A percentile compares a stretch with the other conserved stretches of the same genome.
phyloP scores from a whole-genome alignment of 148 eudicot genomes.

The Linanthus parryae region DNA sequence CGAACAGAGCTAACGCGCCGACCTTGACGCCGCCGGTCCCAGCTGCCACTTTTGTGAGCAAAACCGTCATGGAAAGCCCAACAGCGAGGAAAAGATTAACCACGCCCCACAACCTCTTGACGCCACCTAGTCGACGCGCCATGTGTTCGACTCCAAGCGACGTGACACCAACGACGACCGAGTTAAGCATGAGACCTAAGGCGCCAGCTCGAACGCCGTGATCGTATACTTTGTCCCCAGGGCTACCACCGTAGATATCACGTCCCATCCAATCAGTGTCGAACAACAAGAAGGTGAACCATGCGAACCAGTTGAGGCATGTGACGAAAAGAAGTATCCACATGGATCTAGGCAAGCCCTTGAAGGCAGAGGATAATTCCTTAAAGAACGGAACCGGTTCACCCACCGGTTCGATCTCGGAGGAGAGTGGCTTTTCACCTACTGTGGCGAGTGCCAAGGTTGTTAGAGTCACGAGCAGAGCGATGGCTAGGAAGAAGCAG shows the following conservation, averaged over 20 bases:
- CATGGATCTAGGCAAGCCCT: constrained; percentile 43
- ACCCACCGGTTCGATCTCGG: constrained; percentile 21
- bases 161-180: constrained; percentile 47
- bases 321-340: constrained; percentile 46
- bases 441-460: no score
- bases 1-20: constrained; percentile 52
- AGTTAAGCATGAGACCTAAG: constrained; percentile 67
- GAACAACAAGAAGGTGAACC: constrained; percentile 53
- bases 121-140: constrained; percentile 39
- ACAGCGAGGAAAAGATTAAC: constrained; percentile 57
- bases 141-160: constrained; percentile 47
- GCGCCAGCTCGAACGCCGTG: constrained; percentile 68
- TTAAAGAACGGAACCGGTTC: no score
- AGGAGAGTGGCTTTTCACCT: no score
- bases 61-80: constrained; percentile 42
- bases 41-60: constrained; percentile 48
- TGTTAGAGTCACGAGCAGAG: no score
- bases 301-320: constrained; percentile 54
- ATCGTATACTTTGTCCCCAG: constrained; percentile 27
- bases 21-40: constrained; percentile 21
- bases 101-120: constrained; percentile 58
- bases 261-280: constrained; percentile 70
- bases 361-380: constrained; percentile 33
- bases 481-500: no score
- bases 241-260: constrained; percentile 50